Conservation (phyloP, 805 yeast genomes). For the Metschnikowia picachoensis region DNA sequence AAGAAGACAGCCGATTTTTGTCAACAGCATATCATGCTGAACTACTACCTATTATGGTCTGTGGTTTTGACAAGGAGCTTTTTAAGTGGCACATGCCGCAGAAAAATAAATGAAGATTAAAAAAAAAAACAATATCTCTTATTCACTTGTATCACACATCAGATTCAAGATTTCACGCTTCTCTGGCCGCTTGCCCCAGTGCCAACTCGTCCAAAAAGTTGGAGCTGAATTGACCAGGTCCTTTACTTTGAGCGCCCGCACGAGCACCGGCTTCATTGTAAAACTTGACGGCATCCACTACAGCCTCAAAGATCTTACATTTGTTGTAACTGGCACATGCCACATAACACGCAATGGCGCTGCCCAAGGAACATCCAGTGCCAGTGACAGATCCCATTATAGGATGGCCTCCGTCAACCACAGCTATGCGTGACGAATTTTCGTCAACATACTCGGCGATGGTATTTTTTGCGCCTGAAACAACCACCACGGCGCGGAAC, state of each 20-base stretch:
- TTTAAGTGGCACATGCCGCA: too few relatives aligned
- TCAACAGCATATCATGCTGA: too few relatives aligned
- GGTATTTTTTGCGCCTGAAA: slow-evolving; percentile 53
- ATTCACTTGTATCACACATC: too few relatives aligned
- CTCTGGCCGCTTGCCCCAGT: neutral
- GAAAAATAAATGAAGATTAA: too few relatives aligned
- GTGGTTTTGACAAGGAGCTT: too few relatives aligned
- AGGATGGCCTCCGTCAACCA: slow-evolving; percentile 53
- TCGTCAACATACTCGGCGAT: slow-evolving; percentile 14
- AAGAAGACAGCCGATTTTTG: too few relatives aligned
- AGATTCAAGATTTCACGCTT: too few relatives aligned
- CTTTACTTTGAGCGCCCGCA: slow-evolving; percentile 41
- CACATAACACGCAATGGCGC: slow-evolving; percentile 57
- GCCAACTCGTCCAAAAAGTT: slow-evolving; percentile 43
- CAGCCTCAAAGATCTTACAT: slow-evolving; percentile 40
- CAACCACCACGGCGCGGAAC: slow-evolving; percentile 58
- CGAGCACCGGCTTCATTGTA: slow-evolving; percentile 60
- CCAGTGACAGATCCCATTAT: slow-evolving; percentile 73
- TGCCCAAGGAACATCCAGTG: slow-evolving; percentile 79
- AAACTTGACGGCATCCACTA: slow-evolving; percentile 49
- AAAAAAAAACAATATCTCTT: too few relatives aligned
- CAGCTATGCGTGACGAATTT: slow-evolving; percentile 8
- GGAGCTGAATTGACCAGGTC: slow-evolving; percentile 55
- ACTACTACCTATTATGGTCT: too few relatives aligned
- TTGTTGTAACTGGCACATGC: slow-evolving; percentile 26